These are phyloP conservation scores for Fraxinus dipetala DNA, from an alignment of 305 asterid genomes.

Conservation along the genomic window DNA sequence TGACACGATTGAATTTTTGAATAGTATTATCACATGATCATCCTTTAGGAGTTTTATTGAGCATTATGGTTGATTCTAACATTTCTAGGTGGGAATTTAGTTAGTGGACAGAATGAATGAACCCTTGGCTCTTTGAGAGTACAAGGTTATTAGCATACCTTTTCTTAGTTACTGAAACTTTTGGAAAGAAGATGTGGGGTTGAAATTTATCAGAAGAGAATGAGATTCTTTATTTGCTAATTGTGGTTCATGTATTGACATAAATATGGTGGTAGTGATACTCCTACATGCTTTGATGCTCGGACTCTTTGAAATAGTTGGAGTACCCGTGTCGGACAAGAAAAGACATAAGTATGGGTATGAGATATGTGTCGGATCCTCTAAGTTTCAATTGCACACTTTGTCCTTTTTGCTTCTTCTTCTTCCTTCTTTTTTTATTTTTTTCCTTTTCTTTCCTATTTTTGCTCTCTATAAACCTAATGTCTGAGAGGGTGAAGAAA, in stretches of 20 bases:
- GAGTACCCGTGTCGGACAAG: too few relatives aligned
- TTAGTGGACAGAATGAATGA: not conserved
- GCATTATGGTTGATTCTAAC: not conserved
- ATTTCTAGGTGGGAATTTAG: not conserved
- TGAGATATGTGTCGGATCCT: too few relatives aligned
- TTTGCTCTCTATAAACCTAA: too few relatives aligned
- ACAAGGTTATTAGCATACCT: not conserved
- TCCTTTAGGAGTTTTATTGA: not conserved
- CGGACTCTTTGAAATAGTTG: too few relatives aligned
- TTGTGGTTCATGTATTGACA: not conserved
- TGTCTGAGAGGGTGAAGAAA: too few relatives aligned
- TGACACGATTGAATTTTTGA: not conserved
- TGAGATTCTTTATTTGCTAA: not conserved
- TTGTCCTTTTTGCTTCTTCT: too few relatives aligned
- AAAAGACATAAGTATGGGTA: too few relatives aligned
- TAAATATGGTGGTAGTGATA: too few relatives aligned
- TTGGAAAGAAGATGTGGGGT: not conserved
- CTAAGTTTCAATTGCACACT: too few relatives aligned
- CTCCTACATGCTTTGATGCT: too few relatives aligned
- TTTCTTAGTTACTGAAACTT: not conserved
- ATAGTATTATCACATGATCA: not conserved
- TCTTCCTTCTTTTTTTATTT: too few relatives aligned
- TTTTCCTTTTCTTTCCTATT: too few relatives aligned
- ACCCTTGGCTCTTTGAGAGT: not conserved
- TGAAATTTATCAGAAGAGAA: not conserved